Base-by-base conservation (phyloP, 2,329 filamentous ascomycete genomes). In the Elsinoe fawcettii region DNA sequence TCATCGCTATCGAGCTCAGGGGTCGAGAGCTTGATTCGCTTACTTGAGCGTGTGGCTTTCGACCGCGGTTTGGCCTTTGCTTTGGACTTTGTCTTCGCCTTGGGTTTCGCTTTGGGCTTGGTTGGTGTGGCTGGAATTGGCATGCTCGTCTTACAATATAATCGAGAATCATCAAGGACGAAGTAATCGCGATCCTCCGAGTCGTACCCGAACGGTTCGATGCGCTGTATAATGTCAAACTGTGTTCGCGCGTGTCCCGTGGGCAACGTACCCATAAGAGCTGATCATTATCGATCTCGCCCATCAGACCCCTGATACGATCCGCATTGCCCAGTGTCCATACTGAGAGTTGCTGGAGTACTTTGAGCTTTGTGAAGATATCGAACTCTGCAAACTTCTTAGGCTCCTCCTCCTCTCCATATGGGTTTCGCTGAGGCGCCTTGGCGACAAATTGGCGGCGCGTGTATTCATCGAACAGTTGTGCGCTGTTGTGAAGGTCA, bases 381-480 rank as follows among this genome's bases (percentile, higher is more conserved):
- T 95, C 87, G 57, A 99, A 88, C 46, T 90, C 83, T 62, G 82
- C 75, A 68, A 99, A 99, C 55, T 80, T 86, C 32, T 77, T 78
- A 1, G 89, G 85, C 4, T 77, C 74, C 64, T 93, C 89, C 2
- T 85, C 86, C 22, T 82, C 78, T 47, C 92, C 92, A 66, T 95
- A 96, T 0, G 92, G 92, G 66, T 96, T 97, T 56, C 80, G 80
- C 9, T 81, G 71, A 2, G 90, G 86, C 1, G 87, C 85, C 73
- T 90, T 95, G n/a, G 85, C 80, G 55, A 87, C 73, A 70, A 90
- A 99, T 71, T 96, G 91, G 59, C 90, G 86, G 64, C 90, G 84
- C 32, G 90, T 87, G 69, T 96, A 96, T 67, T 96, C 90, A 68
- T 97, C 90, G 65, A 97, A 95, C 51, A 93, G 85, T 2, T 95